Evolutionary conservation across 225 moss, liverwort and hornwort species (phyloP).

Genomic region (Pseudisothecium myosuroides): DNA sequence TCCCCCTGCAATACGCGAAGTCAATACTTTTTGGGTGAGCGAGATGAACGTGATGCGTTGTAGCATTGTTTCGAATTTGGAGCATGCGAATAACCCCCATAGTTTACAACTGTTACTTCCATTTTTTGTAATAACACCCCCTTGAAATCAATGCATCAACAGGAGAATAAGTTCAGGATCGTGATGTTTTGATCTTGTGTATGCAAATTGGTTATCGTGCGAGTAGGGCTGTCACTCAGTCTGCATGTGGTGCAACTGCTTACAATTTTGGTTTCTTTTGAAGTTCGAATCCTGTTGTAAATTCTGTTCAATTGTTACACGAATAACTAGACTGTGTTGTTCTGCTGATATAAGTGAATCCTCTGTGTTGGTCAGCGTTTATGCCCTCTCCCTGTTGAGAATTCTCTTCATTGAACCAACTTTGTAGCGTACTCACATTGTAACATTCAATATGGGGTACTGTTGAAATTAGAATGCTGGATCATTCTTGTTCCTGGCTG

Average conservation of each 20-base stretch:
- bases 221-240: background rate
- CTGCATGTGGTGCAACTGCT: background rate
- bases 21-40: slow-evolving; percentile 30
- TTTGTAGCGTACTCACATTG: background rate
- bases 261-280: background rate
- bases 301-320: background rate
- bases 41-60: background rate
- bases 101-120: background rate
- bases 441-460: background rate
- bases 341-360: background rate
- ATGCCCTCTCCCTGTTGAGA: background rate
- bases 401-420: background rate
- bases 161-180: background rate
- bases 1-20: slow-evolving; percentile 11
- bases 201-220: background rate
- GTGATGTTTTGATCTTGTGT: background rate
- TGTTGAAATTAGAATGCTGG: background rate
- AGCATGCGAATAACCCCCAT: background rate
- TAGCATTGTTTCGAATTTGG: background rate
- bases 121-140: slow-evolving; percentile 14
- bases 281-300: background rate
- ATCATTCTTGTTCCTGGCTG: background rate
- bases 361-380: background rate
- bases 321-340: background rate
- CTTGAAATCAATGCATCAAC: background rate